Evolutionary conservation across 192 early-diverging fungal genomes (phyloP), one percentile per base, ranked within the genome.

Genomic region (Backusella tarrabulga): DNA sequence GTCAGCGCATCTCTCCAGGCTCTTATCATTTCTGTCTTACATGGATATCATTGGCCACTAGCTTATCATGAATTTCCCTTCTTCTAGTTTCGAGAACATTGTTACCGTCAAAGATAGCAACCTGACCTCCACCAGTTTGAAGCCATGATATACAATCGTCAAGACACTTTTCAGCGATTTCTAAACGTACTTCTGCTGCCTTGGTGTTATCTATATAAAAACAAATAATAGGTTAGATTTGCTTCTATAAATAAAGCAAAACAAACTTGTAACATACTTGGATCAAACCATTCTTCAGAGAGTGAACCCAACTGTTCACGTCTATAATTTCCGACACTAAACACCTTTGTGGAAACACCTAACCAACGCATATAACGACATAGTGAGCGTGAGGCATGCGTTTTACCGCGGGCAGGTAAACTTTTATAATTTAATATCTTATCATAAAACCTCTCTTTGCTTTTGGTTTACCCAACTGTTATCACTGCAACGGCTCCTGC

Each of bases 251-350:
- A n/a, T 56, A 23, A 11, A 56, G 17, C 52, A 23, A 34, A 19
- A 34, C n/a, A 34, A 19, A 34, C n/a, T 38, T 73, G 12, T 46
- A 44, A 54, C 79, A 32, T 85, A 90, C 87, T 80, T n/a, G 94
- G 92, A 80, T 93, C 91, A 77, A 96, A 96, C 85, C 94, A 96
- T 77, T 89, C 87, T 76, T 92, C 89, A 40, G 80, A 83, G 73
- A 72, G 78, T 42, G 76, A 84, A 21, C 96, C 95, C 66, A 93
- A 88, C 36, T 92, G 88, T 67, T 95, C 85, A 54, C 97, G 87
- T 34, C 97, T 91, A 87, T 99, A 99, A 82, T 98, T 95, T 71
- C 97, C 98, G 68, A 99, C 95, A 80, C 97, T 97, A 85, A 97
- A 99, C 17, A 97, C 94, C 78, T 93, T 87, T 19, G 96, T 92